Evolutionary conservation across 2,329 filamentous ascomycete genomes (phyloP).

Genomic region (Canariomyces notabilis): DNA sequence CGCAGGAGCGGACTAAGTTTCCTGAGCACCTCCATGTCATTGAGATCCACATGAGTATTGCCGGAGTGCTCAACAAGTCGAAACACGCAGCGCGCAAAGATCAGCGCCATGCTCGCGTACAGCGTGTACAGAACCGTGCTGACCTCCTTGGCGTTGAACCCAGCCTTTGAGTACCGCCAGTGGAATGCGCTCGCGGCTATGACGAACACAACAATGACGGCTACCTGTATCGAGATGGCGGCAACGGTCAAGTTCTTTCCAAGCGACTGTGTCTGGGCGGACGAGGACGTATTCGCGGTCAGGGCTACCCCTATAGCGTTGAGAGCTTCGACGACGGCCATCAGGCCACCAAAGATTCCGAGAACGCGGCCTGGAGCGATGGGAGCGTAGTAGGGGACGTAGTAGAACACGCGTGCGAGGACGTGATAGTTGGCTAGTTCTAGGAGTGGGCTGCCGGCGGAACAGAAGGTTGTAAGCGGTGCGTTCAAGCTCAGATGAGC

Average conservation of each 20-base stretch:
- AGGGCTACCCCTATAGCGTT: constrained; percentile 41
- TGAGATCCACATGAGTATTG: constrained; percentile 34
- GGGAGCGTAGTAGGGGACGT: constrained; percentile 56
- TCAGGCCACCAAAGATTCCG: constrained; percentile 42
- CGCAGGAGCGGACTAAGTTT: constrained; percentile 33
- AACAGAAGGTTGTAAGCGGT: not conserved
- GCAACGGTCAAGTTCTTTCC: constrained; percentile 37
- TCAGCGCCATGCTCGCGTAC: constrained; percentile 40
- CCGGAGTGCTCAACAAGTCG: constrained; percentile 44
- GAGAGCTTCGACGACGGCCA: constrained; percentile 42
- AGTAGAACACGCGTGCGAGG: constrained; percentile 56
- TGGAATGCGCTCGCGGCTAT: constrained; percentile 43
- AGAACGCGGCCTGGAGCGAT: constrained; percentile 43
- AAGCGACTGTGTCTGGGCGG: constrained; percentile 27
- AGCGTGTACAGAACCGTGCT: constrained; percentile 33
- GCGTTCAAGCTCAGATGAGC: not conserved
- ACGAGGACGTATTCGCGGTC: constrained; percentile 33
- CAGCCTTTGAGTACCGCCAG: constrained; percentile 26
- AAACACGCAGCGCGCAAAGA: constrained; percentile 46
- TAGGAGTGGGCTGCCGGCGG: constrained; percentile 46
- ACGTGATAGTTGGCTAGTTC: constrained; percentile 61
- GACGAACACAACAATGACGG: constrained; percentile 42
- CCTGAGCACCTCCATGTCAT: constrained; percentile 28
- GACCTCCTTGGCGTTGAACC: constrained; percentile 19
- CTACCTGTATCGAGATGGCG: constrained; percentile 43